Evolutionary conservation across 202 grass and related monocot species (phyloP).

Genomic region (Miscanthus sacchariflorus): DNA sequence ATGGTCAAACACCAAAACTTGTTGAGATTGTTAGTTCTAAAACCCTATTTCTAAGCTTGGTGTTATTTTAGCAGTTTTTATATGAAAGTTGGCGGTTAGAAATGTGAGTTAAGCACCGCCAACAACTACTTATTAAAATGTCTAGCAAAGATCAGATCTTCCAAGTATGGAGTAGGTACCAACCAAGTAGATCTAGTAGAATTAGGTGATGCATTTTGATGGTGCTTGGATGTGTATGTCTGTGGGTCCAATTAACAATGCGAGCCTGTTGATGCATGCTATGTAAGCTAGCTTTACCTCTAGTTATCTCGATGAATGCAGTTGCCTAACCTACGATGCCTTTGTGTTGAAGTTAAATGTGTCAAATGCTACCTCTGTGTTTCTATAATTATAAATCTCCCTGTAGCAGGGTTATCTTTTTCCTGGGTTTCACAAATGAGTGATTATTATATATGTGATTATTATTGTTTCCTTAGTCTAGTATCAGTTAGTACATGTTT

Average conservation of each 20-base stretch:
- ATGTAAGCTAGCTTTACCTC: neutral
- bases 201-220: neutral
- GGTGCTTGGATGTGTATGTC: neutral
- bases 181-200: neutral
- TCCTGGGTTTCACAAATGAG: too few relatives aligned
- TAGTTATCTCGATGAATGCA: neutral
- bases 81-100: too few relatives aligned
- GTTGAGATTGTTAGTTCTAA: too few relatives aligned
- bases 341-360: neutral
- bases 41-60: too few relatives aligned
- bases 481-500: too few relatives aligned
- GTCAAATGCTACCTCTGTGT: neutral
- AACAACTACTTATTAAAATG: neutral
- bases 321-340: neutral
- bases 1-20: too few relatives aligned
- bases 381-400: neutral
- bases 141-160: neutral
- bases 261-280: neutral
- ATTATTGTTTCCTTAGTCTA: too few relatives aligned
- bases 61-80: too few relatives aligned
- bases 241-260: neutral
- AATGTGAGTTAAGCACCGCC: too few relatives aligned
- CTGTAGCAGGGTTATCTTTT: too few relatives aligned
- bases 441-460: too few relatives aligned
- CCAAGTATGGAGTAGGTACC: neutral